A percentile compares a stretch with the other conserved stretches of the same genome.
Conservation (phyloP, 2,329 filamentous ascomycete genomes). For the Dryadomyces quercus-mongolicae region DNA sequence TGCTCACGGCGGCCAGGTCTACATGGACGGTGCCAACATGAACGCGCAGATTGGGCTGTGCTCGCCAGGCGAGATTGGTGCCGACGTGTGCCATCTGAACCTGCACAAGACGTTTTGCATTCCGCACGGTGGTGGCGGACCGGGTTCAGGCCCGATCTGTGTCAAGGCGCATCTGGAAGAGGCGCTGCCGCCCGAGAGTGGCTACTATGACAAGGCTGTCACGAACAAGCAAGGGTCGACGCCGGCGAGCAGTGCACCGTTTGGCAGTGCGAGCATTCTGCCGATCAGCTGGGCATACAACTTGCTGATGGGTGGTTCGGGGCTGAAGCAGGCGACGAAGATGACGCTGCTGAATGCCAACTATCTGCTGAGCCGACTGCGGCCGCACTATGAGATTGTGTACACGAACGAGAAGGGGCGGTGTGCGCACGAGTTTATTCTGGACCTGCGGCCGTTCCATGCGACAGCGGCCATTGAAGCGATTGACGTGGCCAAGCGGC, state of each 20-base stretch:
- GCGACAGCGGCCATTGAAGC: slow-evolving; percentile 75
- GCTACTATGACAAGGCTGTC: slow-evolving; percentile 23
- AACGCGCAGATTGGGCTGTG: slow-evolving; percentile 95
- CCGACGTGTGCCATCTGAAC: slow-evolving; percentile 94
- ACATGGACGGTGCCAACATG: slow-evolving; percentile 99
- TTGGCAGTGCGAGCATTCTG: slow-evolving; percentile 81
- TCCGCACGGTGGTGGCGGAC: slow-evolving; percentile 87
- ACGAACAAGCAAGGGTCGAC: slow-evolving; percentile 38
- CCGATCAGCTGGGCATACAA: slow-evolving; percentile 95
- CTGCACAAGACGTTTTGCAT: slow-evolving; percentile 99
- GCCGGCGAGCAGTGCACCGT: slow-evolving; percentile 56
- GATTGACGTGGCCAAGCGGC: slow-evolving; percentile 89
- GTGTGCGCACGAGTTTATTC: slow-evolving; percentile 95
- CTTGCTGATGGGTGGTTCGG: slow-evolving; percentile 77
- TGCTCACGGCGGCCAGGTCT: slow-evolving; percentile 79
- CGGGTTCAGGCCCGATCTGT: slow-evolving; percentile 86
- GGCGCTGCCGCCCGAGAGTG: slow-evolving; percentile 48
- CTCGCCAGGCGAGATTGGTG: slow-evolving; percentile 88
- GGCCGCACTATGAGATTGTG: slow-evolving; percentile 78
- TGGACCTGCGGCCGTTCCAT: slow-evolving; percentile 78
- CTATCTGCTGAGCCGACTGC: slow-evolving; percentile 83
- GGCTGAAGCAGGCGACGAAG: slow-evolving; percentile 80
- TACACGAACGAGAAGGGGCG: slow-evolving; percentile 83
- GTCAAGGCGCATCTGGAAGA: slow-evolving; percentile 70
- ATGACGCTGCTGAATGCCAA: slow-evolving; percentile 93